phyloP scores from a whole-genome alignment of 2,329 filamentous ascomycete species.

The Hypoxylon sp. region DNA sequence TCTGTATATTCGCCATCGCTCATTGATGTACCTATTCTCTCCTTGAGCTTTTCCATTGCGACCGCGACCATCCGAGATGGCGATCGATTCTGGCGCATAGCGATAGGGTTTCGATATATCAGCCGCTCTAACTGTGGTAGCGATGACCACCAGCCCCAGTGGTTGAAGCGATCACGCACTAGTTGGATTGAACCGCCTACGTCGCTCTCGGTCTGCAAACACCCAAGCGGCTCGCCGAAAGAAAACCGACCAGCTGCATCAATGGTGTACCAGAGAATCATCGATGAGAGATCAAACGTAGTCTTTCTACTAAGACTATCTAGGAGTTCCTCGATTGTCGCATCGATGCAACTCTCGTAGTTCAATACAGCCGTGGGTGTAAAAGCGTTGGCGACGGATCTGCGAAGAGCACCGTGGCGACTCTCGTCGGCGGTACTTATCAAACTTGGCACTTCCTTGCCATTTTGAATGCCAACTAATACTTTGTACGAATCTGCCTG shows the following conservation, averaged over 20 bases:
- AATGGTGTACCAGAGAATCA: conserved; percentile 38
- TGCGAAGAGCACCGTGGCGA: conserved; percentile 37
- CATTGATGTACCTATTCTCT: conserved; percentile 14
- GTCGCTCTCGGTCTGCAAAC: conserved; percentile 35
- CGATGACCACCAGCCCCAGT: conserved; percentile 41
- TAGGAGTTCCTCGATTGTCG: conserved; percentile 37
- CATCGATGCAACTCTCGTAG: conserved; percentile 41
- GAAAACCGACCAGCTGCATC: conserved; percentile 39
- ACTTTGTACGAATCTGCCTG: conserved; percentile 42
- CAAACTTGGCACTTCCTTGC: conserved; percentile 41
- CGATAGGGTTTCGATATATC: conserved; percentile 38
- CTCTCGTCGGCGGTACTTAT: conserved; percentile 39
- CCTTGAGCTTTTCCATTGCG: conserved; percentile 31
- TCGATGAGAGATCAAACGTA: conserved; percentile 34
- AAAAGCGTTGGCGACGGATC: conserved; percentile 41
- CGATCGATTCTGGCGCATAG: conserved; percentile 24
- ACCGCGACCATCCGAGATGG: conserved; percentile 36
- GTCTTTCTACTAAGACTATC: conserved; percentile 21
- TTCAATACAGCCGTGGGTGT: conserved; percentile 37
- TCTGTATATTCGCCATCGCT: conserved; percentile 20
- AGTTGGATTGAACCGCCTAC: conserved; percentile 37
- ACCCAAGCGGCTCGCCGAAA: conserved; percentile 38
- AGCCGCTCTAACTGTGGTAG: conserved; percentile 38
- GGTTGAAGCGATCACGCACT: conserved; percentile 38
- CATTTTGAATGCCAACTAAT: conserved; percentile 36